A percentile compares a stretch with the other conserved stretches of the same genome.
Evolutionary conservation across 495 filamentous ascomycete genomes (phyloP).

Genomic region (Astrothelium subdiscretum): DNA sequence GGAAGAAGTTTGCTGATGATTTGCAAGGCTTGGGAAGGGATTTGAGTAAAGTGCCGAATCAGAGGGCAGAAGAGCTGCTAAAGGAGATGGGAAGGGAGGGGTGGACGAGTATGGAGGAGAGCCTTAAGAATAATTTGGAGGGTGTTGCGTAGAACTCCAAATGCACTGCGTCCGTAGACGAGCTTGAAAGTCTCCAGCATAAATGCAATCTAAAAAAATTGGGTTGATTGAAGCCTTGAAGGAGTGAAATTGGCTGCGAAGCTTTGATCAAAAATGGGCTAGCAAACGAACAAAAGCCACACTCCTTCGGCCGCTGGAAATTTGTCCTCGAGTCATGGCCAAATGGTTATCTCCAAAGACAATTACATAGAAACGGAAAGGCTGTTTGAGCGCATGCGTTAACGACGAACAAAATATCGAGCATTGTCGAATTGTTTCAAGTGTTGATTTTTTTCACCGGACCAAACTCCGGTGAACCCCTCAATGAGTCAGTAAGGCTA

Average conservation of each 20-base stretch:
- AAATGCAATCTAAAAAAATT: background rate
- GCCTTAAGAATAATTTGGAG: conserved; percentile 6
- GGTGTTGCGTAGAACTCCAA: background rate
- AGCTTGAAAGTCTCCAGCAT: background rate
- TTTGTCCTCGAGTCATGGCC: too few relatives aligned
- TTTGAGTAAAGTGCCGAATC: conserved; percentile 21
- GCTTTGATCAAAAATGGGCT: background rate
- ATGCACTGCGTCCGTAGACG: background rate
- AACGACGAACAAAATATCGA: too few relatives aligned
- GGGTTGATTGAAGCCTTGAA: background rate
- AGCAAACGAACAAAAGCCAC: too few relatives aligned
- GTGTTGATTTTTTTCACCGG: background rate
- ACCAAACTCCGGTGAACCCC: background rate
- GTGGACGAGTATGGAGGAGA: conserved; percentile 18
- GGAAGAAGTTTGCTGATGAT: conserved; percentile 23
- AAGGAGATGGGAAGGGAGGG: conserved; percentile 21
- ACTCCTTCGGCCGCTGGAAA: too few relatives aligned
- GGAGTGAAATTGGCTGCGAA: background rate
- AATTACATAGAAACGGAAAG: too few relatives aligned
- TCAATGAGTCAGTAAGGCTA: too few relatives aligned
- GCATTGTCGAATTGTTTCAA: too few relatives aligned
- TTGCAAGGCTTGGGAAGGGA: conserved; percentile 10
- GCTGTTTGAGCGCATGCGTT: too few relatives aligned
- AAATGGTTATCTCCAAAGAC: too few relatives aligned
- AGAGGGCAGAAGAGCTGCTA: conserved; percentile 23